Evolutionary conservation across 768 basidiomycete genomes (phyloP).

Genomic region (Chalciporus chontae): DNA sequence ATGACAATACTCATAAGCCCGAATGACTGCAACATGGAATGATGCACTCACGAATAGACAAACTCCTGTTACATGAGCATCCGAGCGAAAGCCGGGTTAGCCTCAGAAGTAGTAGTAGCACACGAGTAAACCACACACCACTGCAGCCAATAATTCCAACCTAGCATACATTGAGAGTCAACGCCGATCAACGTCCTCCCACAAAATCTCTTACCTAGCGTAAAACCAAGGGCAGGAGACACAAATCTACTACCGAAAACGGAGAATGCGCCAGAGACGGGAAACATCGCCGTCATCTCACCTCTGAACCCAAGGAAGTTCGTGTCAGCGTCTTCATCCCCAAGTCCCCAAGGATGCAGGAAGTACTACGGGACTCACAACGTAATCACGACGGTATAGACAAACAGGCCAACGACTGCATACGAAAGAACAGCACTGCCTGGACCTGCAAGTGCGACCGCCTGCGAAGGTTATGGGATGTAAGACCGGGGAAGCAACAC

Average conservation of each 20-base stretch:
- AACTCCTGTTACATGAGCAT: slow-evolving; percentile 27
- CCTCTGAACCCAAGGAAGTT: slow-evolving; percentile 34
- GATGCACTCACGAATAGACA: slow-evolving; percentile 36
- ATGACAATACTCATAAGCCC: slow-evolving; percentile 17
- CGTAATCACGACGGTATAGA: slow-evolving; percentile 59
- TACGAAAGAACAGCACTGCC: slow-evolving; percentile 62
- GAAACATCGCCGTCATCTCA: slow-evolving; percentile 65
- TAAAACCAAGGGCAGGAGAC: slow-evolving; percentile 57
- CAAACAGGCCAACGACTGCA: slow-evolving; percentile 54
- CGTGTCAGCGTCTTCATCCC: no score
- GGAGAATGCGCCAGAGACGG: slow-evolving; percentile 60
- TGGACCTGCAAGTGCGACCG: slow-evolving; percentile 55
- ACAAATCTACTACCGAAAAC: slow-evolving; percentile 56
- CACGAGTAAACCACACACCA: slow-evolving; percentile 22
- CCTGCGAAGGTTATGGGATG: slow-evolving; percentile 23
- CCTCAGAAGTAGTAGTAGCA: no score
- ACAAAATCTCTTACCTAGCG: slow-evolving; percentile 36
- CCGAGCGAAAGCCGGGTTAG: not conserved
- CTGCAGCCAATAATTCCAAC: slow-evolving; percentile 60
- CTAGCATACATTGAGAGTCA: slow-evolving; percentile 17
- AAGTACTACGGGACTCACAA: slow-evolving; percentile 35
- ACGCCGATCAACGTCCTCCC: not conserved
- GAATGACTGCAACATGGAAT: not conserved
- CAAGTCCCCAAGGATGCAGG: not conserved
- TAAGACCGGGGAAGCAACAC: no score